phyloP scores from a whole-genome alignment of 495 filamentous ascomycete species.

The Penicillium angulare region DNA sequence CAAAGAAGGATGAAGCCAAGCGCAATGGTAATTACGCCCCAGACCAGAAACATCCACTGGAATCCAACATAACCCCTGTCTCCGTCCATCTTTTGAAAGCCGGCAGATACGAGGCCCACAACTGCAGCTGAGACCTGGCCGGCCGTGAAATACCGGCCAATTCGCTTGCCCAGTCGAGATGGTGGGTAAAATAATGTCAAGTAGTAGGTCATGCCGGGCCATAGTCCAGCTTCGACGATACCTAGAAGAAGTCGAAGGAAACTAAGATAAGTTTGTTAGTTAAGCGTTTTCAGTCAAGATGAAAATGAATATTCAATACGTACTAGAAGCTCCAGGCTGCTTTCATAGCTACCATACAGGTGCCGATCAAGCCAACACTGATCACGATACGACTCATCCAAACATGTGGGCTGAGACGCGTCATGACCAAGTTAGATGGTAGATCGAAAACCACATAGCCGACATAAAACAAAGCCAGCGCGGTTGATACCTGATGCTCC shows the following conservation, averaged over 20 bases:
- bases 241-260: slow-evolving; percentile 83
- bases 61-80: slow-evolving; percentile 74
- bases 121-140: slow-evolving; percentile 87
- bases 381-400: slow-evolving; percentile 95
- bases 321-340: slow-evolving; percentile 85
- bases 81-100: slow-evolving; percentile 90
- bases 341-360: slow-evolving; percentile 77
- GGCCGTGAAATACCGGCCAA: slow-evolving; percentile 87
- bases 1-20: slow-evolving; percentile 73
- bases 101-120: slow-evolving; percentile 84
- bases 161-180: slow-evolving; percentile 79
- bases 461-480: slow-evolving; percentile 85
- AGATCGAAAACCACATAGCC: slow-evolving; percentile 87
- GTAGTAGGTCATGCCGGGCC: slow-evolving; percentile 95
- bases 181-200: slow-evolving; percentile 91
- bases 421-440: slow-evolving; percentile 90
- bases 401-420: slow-evolving; percentile 73
- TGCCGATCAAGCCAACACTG: slow-evolving; percentile 79
- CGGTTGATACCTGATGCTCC: slow-evolving; percentile 74
- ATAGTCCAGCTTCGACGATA: slow-evolving; percentile 88
- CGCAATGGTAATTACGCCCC: slow-evolving; percentile 69
- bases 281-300: not conserved
- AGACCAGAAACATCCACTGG: slow-evolving; percentile 94
- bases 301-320: slow-evolving; percentile 19
- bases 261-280: slow-evolving; percentile 32